These are phyloP conservation scores for Boletus fagicola DNA, from an alignment of 768 basidiomycete genomes.

Conservation along the genomic window DNA sequence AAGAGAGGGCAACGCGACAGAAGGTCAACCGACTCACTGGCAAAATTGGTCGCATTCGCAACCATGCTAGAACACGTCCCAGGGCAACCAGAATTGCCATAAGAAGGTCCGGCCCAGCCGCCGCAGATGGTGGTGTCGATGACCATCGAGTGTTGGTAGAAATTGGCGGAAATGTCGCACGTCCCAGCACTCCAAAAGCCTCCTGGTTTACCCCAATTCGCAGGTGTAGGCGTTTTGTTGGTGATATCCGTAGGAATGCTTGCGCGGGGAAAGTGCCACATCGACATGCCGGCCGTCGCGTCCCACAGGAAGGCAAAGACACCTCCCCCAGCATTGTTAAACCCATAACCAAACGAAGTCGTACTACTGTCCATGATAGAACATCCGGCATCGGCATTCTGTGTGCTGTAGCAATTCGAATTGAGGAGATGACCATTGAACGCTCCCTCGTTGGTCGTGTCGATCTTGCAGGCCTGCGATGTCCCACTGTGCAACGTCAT, in stretches of 20 bases:
- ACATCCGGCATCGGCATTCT: slow-evolving; percentile 47
- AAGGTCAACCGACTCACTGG: slow-evolving; percentile 30
- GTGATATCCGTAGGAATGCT: slow-evolving; percentile 52
- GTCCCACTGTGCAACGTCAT: slow-evolving; percentile 61
- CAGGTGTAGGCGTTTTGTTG: slow-evolving; percentile 41
- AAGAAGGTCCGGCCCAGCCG: slow-evolving; percentile 26
- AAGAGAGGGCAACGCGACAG: neutral
- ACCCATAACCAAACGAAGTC: slow-evolving; percentile 40
- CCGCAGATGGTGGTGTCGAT: slow-evolving; percentile 37
- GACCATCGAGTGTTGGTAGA: slow-evolving; percentile 48
- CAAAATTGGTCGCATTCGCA: slow-evolving; percentile 55
- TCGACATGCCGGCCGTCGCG: slow-evolving; percentile 41
- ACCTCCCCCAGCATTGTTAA: slow-evolving; percentile 42
- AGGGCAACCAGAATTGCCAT: slow-evolving; percentile 31
- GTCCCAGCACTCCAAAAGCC: slow-evolving; percentile 49
- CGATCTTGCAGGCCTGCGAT: slow-evolving; percentile 33
- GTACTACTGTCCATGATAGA: slow-evolving; percentile 40
- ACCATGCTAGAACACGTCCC: slow-evolving; percentile 49
- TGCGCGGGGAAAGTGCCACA: slow-evolving; percentile 55
- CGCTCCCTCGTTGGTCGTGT: slow-evolving; percentile 9
- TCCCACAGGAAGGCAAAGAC: slow-evolving; percentile 62
- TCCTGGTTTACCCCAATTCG: slow-evolving; percentile 49
- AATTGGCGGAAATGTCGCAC: slow-evolving; percentile 50
- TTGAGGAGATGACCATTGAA: slow-evolving; percentile 26
- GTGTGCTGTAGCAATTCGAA: slow-evolving; percentile 41